Conservation (phyloP, 1,139 yeast species). For the Blastobotrys capitulatus region DNA sequence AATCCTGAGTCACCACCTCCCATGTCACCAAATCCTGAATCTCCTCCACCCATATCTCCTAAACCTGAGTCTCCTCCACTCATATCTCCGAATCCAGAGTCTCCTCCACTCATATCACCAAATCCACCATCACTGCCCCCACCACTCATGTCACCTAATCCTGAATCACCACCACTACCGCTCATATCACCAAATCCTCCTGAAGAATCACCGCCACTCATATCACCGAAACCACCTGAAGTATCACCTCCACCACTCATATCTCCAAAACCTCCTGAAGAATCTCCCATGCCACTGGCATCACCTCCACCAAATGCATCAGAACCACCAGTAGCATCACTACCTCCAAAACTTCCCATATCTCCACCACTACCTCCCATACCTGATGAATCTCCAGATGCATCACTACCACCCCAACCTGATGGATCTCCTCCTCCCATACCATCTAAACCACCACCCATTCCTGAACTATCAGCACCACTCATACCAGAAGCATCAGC, state of each 20-base stretch:
- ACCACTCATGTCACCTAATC: background rate
- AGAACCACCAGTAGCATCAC: background rate
- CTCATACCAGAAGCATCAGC: background rate
- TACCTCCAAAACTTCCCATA: too few species aligned
- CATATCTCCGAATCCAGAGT: background rate
- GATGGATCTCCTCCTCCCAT: background rate
- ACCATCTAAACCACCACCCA: background rate
- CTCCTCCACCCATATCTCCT: background rate
- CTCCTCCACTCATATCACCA: background rate
- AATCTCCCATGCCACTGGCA: background rate
- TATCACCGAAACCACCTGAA: background rate
- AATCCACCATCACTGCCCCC: background rate
- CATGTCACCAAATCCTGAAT: background rate
- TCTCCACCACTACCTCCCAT: background rate
- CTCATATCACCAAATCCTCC: background rate
- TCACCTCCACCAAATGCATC: background rate
- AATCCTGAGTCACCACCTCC: background rate
- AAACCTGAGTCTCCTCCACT: background rate
- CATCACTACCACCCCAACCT: background rate
- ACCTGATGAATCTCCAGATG: background rate
- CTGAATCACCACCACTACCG: background rate
- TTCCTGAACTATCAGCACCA: background rate
- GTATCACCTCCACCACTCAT: background rate
- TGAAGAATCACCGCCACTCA: background rate
- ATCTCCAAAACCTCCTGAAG: background rate